A percentile compares a stretch with the other conserved stretches of the same genome.
Evolutionary conservation across 345 rosid genomes (phyloP).

Genomic region (Rhodamnia argentea): DNA sequence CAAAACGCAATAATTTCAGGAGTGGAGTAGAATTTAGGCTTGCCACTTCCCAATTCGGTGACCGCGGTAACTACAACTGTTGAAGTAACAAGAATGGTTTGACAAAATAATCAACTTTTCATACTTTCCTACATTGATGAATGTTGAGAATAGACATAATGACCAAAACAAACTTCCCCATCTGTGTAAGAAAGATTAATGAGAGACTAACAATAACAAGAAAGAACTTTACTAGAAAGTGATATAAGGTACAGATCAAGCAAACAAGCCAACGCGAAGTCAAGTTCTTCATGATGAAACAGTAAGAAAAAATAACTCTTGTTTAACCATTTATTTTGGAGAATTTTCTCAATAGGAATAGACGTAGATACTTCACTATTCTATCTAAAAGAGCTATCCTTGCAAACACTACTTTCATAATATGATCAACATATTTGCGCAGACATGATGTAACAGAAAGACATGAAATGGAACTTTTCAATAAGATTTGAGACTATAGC

Average conservation of each 20-base stretch:
- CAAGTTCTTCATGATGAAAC: not conserved
- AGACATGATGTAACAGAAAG: not conserved
- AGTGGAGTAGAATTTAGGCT: constrained; percentile 92
- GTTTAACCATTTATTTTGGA: not conserved
- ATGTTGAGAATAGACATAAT: not conserved
- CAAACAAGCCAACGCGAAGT: not conserved
- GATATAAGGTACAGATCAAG: not conserved
- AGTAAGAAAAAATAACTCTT: not conserved
- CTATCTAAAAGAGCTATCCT: not conserved
- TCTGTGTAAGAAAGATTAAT: not conserved
- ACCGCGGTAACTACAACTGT: constrained; percentile 96
- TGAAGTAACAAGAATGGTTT: constrained; percentile 6
- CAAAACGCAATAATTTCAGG: constrained; percentile 84
- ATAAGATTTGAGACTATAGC: not conserved
- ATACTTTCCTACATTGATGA: not conserved
- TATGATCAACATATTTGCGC: not conserved
- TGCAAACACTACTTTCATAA: not conserved
- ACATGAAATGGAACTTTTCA: not conserved
- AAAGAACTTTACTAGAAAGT: not conserved
- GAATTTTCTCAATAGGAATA: not conserved
- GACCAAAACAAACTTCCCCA: not conserved
- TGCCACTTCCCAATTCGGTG: constrained; percentile 80
- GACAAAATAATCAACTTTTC: not conserved
- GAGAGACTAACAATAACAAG: not conserved
- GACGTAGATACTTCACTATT: not conserved